These are phyloP conservation scores for Aspergillus flavus DNA, from an alignment of 2,329 filamentous ascomycete species.

Conservation along the genomic window DNA sequence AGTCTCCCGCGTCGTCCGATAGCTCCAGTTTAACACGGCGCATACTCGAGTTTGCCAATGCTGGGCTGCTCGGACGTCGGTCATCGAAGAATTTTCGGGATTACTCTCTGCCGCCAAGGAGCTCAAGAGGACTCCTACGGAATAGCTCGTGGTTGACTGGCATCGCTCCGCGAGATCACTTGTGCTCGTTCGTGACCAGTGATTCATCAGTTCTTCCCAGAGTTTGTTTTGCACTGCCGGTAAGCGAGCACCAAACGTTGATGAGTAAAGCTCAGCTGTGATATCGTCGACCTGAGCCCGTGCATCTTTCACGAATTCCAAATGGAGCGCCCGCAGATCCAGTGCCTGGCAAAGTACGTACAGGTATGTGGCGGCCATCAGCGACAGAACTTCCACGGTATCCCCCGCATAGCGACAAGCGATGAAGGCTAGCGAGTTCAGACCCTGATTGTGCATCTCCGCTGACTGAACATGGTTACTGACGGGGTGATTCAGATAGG, in stretches of 20 bases:
- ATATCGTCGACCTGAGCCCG: not conserved
- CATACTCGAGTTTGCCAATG: not conserved
- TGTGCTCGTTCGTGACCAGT: constrained; percentile 18
- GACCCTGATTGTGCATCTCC: constrained; percentile 67
- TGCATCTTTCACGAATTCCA: constrained; percentile 6
- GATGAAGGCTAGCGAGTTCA: constrained; percentile 66
- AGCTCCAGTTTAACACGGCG: not conserved
- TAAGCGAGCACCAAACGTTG: not conserved
- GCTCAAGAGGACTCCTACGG: not conserved
- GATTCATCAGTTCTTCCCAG: constrained; percentile 20
- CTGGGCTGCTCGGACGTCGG: not conserved
- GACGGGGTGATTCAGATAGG: constrained; percentile 63
- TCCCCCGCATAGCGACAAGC: constrained; percentile 58
- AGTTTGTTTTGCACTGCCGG: not conserved
- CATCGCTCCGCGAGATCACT: constrained; percentile 18
- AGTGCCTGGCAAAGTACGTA: constrained; percentile 61
- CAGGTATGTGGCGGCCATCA: constrained; percentile 58
- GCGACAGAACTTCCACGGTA: constrained; percentile 57
- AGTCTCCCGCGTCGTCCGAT: constrained; percentile 15
- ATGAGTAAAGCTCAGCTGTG: not conserved
- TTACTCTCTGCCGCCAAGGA: not conserved
- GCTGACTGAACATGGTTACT: constrained; percentile 64
- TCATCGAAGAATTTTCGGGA: not conserved
- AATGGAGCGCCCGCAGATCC: constrained; percentile 46
- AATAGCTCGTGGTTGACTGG: not conserved